Percentiles rank a stretch among this genome's conserved stretches.
These are phyloP conservation scores for Crepidotus variabilis DNA, from an alignment of 768 basidiomycete genomes.

Conservation along the genomic window DNA sequence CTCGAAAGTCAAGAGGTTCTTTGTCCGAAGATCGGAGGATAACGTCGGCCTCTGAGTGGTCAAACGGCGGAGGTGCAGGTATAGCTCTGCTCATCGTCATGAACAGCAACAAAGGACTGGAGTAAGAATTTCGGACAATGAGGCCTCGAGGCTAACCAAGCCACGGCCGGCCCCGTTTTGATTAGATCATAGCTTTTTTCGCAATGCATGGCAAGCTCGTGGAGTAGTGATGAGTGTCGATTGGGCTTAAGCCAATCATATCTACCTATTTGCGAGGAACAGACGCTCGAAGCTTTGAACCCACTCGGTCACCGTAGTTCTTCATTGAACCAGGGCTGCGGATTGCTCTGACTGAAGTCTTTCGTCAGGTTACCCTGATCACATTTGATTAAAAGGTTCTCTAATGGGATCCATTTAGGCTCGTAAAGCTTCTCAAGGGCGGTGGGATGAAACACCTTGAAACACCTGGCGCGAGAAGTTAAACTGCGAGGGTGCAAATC, in stretches of 20 bases:
- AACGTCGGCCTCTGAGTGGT: constrained; percentile 46
- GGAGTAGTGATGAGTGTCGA: background rate
- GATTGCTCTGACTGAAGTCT: background rate
- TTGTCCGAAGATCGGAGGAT: constrained; percentile 52
- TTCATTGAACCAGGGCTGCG: background rate
- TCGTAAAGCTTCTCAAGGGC: background rate
- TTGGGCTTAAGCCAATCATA: background rate
- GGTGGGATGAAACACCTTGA: background rate
- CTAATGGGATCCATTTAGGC: background rate
- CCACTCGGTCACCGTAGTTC: background rate
- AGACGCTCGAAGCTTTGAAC: background rate
- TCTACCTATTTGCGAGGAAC: background rate
- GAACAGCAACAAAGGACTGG: background rate
- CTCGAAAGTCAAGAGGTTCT: constrained; percentile 42
- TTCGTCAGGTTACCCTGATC: background rate
- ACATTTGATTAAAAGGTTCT: background rate
- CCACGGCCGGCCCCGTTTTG: background rate
- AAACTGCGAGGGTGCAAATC: background rate
- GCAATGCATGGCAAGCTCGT: background rate
- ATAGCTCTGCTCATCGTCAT: constrained; percentile 13
- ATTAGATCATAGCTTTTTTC: background rate
- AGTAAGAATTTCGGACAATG: too few relatives aligned
- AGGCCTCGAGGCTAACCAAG: background rate
- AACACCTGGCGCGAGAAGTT: background rate
- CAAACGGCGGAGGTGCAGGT: constrained; percentile 36